Base-by-base conservation (phyloP, 768 basidiomycete species). In the Suillus cothurnatus region DNA sequence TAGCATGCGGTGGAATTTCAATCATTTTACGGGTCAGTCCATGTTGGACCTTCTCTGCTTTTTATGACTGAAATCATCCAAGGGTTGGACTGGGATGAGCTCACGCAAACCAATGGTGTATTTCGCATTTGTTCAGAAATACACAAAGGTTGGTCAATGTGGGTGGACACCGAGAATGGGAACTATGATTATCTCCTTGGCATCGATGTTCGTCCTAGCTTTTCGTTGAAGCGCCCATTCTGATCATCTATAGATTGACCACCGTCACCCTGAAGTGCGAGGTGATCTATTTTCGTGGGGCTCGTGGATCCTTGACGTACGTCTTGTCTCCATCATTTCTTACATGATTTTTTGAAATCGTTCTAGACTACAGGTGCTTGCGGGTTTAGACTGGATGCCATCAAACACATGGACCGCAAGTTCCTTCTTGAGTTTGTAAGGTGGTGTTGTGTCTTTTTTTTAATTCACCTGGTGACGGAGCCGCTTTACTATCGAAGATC, bases 361-460 rank as follows among this genome's bases (percentile, higher is more conserved):
- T 23, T 61, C 36, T 61, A 93, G 92, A 88, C 85, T 1, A 91
- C 88, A 3, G 85, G 84, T 9, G 88, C 85, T 14, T 76, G 77
- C 38, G 95, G 95, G 15, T 94, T 95, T 74, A 85, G 94, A 58
- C 82, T 97, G 34, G 95, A 97, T 72, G 95, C 95, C 21, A 91
- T 95, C 68, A 97, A 97, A 74, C 95, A 97, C 69, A 88, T 92
- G 59, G 92, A 95, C 74, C 80, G 83, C 64, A 77, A 79, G 28
- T 94, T 93, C 70, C 76, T 91, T n/a, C 71, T 85, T 3, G 80
- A 84, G 41, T 94, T 92, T 78, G 93, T 93, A 68, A 74, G 85
- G 74, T 21, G 23, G 9, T 39, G 19, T 21, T 52, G 34, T 21
- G n/a, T 64, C 11, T 56, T 49, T 15, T 15, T 11, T 34, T 32